Evolutionary conservation across 2,329 filamentous ascomycete genomes (phyloP).

Genomic region (Penicillium hesseltinei): DNA sequence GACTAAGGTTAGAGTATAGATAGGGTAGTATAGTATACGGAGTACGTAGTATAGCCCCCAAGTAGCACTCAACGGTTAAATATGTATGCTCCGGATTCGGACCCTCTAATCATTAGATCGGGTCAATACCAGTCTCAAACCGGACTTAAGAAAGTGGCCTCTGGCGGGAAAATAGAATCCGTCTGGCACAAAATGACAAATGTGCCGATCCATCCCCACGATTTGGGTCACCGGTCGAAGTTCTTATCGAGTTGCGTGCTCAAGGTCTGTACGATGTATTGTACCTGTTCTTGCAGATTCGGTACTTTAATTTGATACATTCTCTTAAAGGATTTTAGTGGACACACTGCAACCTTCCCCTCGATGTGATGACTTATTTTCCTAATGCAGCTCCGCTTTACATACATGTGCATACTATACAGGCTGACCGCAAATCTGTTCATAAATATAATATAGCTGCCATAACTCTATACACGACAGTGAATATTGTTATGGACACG

Average conservation of each 20-base stretch:
- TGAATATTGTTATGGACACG: not conserved
- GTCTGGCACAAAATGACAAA: slow-evolving; percentile 35
- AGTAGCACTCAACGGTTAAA: slow-evolving; percentile 19
- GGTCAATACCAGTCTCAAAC: slow-evolving; percentile 10
- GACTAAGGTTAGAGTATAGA: not conserved
- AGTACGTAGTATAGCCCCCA: not conserved
- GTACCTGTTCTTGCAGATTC: slow-evolving; percentile 1
- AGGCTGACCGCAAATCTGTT: slow-evolving; percentile 8
- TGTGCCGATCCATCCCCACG: slow-evolving; percentile 36
- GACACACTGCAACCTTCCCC: slow-evolving; percentile 7
- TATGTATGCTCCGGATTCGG: slow-evolving; percentile 25
- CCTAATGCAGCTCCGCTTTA: slow-evolving; percentile 8
- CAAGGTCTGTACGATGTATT: slow-evolving; percentile 3
- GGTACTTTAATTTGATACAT: not conserved
- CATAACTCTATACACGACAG: not conserved
- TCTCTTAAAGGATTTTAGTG: not conserved
- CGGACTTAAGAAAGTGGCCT: slow-evolving; percentile 10
- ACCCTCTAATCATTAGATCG: slow-evolving; percentile 18
- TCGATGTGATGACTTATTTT: not conserved
- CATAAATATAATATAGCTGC: not conserved
- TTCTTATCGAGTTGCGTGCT: slow-evolving; percentile 16
- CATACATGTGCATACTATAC: not conserved
- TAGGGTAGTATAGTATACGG: not conserved
- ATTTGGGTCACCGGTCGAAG: slow-evolving; percentile 30
- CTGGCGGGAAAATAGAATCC: slow-evolving; percentile 39